A percentile compares a stretch with the other conserved stretches of the same genome.
phyloP scores from a whole-genome alignment of 2,329 filamentous ascomycete genomes.

The Pseudogymnoascus sp. region DNA sequence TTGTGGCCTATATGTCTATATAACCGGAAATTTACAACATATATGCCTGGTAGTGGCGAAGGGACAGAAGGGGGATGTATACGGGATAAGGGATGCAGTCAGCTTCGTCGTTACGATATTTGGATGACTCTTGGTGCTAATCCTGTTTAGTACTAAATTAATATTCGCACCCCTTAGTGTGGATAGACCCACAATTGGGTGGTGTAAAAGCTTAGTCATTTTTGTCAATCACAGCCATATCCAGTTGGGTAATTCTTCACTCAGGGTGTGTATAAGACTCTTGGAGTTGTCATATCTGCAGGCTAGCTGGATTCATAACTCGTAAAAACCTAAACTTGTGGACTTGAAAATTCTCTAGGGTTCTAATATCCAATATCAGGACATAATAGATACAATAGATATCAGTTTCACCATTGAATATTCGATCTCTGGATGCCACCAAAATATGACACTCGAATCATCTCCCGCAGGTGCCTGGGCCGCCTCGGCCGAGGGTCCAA shows the following conservation, averaged over 20 bases:
- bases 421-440: not conserved
- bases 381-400: not conserved
- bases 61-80: not conserved
- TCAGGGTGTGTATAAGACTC: not conserved
- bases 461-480: not conserved
- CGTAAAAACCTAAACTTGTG: not conserved
- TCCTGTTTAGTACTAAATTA: not conserved
- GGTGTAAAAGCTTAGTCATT: not conserved
- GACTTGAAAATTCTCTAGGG: not conserved
- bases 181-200: not conserved
- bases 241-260: not conserved
- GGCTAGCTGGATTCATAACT: not conserved
- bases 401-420: not conserved
- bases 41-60: not conserved
- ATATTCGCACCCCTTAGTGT: not conserved
- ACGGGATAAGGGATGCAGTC: not conserved
- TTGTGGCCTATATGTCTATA: not conserved
- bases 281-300: not conserved
- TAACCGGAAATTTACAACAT: not conserved
- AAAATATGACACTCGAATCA: not conserved
- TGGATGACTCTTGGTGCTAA: not conserved
- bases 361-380: not conserved
- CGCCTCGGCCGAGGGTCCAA: not conserved
- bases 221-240: not conserved
- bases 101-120: not conserved